Percentiles rank a stretch among this genome's conserved stretches.
These are phyloP conservation scores for Daldinia concentrica DNA, from an alignment of 495 filamentous ascomycete species.

Conservation along the genomic window DNA sequence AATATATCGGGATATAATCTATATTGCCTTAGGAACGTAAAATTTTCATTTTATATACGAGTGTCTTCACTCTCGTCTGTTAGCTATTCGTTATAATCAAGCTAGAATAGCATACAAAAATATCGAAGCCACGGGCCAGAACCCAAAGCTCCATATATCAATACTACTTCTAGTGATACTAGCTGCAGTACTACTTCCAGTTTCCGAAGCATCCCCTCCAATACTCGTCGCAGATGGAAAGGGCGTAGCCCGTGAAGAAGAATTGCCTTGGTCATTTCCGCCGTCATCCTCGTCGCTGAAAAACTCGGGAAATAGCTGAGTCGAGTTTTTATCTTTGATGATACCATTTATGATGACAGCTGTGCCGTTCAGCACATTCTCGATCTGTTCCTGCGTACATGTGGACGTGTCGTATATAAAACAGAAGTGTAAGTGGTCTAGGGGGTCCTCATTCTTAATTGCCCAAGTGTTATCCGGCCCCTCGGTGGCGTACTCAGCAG, in stretches of 20 bases:
- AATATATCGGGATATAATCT: too few relatives aligned
- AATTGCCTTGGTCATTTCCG: conserved; percentile 54
- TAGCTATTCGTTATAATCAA: background rate
- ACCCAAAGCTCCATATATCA: conserved; percentile 7
- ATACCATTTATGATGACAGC: conserved; percentile 59
- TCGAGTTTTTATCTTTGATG: conserved; percentile 58
- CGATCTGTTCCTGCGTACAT: conserved; percentile 62
- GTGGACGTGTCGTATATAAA: conserved; percentile 65
- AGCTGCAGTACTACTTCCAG: conserved; percentile 18
- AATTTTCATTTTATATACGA: too few relatives aligned
- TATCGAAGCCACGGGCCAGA: conserved; percentile 7
- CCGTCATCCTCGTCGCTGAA: conserved; percentile 54
- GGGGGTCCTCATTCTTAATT: conserved; percentile 58
- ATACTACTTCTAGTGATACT: background rate
- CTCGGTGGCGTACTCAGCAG: conserved; percentile 56
- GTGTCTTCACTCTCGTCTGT: too few relatives aligned
- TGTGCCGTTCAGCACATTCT: conserved; percentile 55
- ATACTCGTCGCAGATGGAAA: conserved; percentile 43
- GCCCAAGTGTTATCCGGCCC: conserved; percentile 63
- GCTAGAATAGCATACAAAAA: conserved; percentile 9
- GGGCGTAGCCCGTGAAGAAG: conserved; percentile 41
- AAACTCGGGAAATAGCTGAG: conserved; percentile 45
- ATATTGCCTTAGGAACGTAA: too few relatives aligned
- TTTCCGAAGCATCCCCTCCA: conserved; percentile 23
- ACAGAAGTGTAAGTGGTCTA: conserved; percentile 60